Conservation (phyloP, 2,329 filamentous ascomycete species). For the Macroventuria anomochaeta region DNA sequence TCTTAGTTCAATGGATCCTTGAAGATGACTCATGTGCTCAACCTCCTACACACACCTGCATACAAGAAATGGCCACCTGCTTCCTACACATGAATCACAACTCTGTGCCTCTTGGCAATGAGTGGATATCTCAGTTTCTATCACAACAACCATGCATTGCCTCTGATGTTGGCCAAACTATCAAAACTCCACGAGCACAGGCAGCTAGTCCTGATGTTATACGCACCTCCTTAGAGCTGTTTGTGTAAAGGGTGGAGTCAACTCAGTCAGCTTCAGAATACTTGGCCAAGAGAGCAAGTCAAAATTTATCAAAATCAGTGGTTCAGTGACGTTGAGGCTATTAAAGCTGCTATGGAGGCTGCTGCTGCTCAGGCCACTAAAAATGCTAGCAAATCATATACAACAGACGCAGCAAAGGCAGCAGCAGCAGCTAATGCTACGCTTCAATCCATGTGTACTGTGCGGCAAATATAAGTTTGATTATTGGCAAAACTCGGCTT, state of each 20-base stretch:
- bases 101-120: conserved; percentile 15
- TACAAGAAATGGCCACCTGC: conserved; percentile 22
- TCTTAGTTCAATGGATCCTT: conserved; percentile 26
- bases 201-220: conserved; percentile 16
- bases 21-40: conserved; percentile 20
- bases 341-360: conserved; percentile 4
- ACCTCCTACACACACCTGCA: conserved; percentile 17
- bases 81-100: conserved; percentile 22
- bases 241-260: no score
- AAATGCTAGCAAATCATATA: neutral
- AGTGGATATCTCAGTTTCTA: conserved; percentile 23
- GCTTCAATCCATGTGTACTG: conserved; percentile 17
- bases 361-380: neutral
- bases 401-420: neutral
- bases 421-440: neutral
- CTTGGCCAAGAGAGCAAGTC: conserved; percentile 7
- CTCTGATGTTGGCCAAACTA: conserved; percentile 19
- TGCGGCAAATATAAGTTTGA: conserved; percentile 15
- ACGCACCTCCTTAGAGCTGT: conserved; percentile 19
- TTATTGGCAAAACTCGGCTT: neutral
- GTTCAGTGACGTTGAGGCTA: conserved; percentile 15
- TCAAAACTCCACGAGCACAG: conserved; percentile 15
- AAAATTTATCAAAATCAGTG: conserved; percentile 20
- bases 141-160: conserved; percentile 18
- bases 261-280: conserved; percentile 1